These are phyloP conservation scores for Phialocephala subalpina DNA, from an alignment of 2,329 filamentous ascomycete species.

Conservation along the genomic window DNA sequence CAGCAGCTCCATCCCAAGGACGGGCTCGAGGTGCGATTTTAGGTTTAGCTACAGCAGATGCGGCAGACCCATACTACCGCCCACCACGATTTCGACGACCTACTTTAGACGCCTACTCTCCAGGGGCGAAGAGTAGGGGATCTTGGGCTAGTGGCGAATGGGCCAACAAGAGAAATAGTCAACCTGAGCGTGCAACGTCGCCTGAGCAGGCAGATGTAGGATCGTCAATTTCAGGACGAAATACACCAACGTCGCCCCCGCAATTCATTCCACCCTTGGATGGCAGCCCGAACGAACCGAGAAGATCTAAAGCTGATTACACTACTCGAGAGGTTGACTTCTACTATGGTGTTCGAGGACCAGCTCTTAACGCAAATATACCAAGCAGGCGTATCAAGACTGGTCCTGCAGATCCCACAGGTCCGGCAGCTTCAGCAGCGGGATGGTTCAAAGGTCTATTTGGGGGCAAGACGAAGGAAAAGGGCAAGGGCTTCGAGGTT, in stretches of 20 bases:
- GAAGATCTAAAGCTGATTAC: slow-evolving; percentile 73
- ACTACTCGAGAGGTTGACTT: slow-evolving; percentile 95
- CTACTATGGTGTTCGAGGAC: slow-evolving; percentile 92
- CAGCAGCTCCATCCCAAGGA: slow-evolving; percentile 36
- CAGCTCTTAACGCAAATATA: slow-evolving; percentile 82
- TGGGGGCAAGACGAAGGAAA: slow-evolving; percentile 88
- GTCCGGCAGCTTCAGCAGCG: slow-evolving; percentile 86
- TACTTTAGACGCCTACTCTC: slow-evolving; percentile 59
- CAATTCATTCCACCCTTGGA: slow-evolving; percentile 41
- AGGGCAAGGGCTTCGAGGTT: slow-evolving; percentile 96
- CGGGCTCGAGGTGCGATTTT: slow-evolving; percentile 49
- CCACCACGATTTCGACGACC: slow-evolving; percentile 77
- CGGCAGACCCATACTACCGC: slow-evolving; percentile 85
- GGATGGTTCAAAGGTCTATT: slow-evolving; percentile 87
- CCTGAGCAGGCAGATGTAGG: slow-evolving; percentile 52
- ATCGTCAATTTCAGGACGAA: slow-evolving; percentile 51
- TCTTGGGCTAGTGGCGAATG: slow-evolving; percentile 56
- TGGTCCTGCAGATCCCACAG: slow-evolving; percentile 92
- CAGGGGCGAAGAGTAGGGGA: slow-evolving; percentile 51
- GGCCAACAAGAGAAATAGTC: slow-evolving; percentile 48
- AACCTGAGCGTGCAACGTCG: slow-evolving; percentile 36
- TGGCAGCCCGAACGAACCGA: slow-evolving; percentile 35
- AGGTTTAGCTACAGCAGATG: slow-evolving; percentile 57
- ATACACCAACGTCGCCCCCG: slow-evolving; percentile 56
- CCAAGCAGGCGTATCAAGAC: slow-evolving; percentile 89